These are phyloP conservation scores for Peronospora farinosa DNA, from an alignment of 352 stramenopile species.

Conservation along the genomic window DNA sequence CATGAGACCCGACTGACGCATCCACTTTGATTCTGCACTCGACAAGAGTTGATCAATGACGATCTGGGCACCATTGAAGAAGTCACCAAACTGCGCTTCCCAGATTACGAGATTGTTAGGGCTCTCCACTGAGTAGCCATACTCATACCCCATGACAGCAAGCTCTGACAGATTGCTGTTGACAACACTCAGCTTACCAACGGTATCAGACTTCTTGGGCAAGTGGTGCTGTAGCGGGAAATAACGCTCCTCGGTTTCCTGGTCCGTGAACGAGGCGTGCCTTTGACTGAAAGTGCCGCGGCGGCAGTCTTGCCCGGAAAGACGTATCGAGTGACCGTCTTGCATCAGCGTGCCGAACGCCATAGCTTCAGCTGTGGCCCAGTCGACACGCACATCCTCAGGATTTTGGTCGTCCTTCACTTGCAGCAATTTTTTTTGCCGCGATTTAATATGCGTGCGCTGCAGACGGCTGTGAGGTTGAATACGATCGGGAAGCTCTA, in stretches of 20 bases:
- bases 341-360: conserved; percentile 82
- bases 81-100: conserved; percentile 90
- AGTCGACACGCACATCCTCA: conserved; percentile 66
- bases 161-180: conserved; percentile 85
- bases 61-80: conserved; percentile 85
- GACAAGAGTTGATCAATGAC: conserved; percentile 87
- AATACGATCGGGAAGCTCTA: conserved; percentile 51
- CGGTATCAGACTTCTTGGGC: conserved; percentile 22
- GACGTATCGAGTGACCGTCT: conserved; percentile 74
- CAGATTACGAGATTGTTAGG: conserved; percentile 79
- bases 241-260: conserved; percentile 65
- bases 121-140: conserved; percentile 85
- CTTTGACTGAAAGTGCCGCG: conserved; percentile 86
- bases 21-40: conserved; percentile 86
- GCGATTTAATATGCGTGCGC: conserved; percentile 66
- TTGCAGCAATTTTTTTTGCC: conserved; percentile 69
- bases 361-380: conserved; percentile 84
- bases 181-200: conserved; percentile 52
- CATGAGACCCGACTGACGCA: conserved; percentile 79
- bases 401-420: conserved; percentile 23
- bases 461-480: conserved; percentile 65
- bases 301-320: conserved; percentile 85
- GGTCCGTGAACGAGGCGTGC: conserved; percentile 83
- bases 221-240: conserved; percentile 70
- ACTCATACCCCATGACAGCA: conserved; percentile 86